Conservation (phyloP, 306 rosid genomes). For the Castanopsis chinensis region DNA sequence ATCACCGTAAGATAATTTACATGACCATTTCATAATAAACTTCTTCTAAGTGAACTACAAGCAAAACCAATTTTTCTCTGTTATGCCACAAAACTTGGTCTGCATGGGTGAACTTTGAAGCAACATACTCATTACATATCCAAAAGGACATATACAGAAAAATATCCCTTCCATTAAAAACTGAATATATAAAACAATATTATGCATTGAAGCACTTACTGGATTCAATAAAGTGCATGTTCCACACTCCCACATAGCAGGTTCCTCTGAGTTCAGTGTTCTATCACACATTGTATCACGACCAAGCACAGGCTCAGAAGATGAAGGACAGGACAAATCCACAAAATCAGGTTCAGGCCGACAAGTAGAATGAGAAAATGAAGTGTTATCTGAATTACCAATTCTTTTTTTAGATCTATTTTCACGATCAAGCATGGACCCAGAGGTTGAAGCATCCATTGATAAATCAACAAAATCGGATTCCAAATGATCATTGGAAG, state of each 20-base stretch:
- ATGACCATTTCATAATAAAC: neutral
- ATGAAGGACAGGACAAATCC: conserved; percentile 26
- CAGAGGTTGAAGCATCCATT: conserved; percentile 25
- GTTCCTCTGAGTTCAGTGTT: conserved; percentile 34
- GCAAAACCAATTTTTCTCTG: neutral
- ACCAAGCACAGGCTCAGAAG: conserved; percentile 24
- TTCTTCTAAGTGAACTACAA: neutral
- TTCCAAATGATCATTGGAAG: conserved; percentile 30
- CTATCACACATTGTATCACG: conserved; percentile 1
- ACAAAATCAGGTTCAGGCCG: conserved; percentile 26
- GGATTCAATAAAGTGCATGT: conserved; percentile 81
- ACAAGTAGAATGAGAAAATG: conserved; percentile 30
- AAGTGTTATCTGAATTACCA: conserved; percentile 21
- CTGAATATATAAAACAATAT: neutral
- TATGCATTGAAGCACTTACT: conserved; percentile 43
- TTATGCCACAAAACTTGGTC: neutral
- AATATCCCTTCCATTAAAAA: neutral
- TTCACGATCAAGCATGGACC: conserved; percentile 15
- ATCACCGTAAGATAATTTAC: neutral
- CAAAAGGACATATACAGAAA: neutral
- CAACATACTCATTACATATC: neutral
- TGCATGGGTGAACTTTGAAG: neutral
- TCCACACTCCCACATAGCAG: conserved; percentile 69
- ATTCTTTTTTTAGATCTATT: conserved; percentile 26
- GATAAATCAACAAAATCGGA: conserved; percentile 45